Conservation (phyloP, 441 rosid species). For the Flueggea neowawraea region DNA sequence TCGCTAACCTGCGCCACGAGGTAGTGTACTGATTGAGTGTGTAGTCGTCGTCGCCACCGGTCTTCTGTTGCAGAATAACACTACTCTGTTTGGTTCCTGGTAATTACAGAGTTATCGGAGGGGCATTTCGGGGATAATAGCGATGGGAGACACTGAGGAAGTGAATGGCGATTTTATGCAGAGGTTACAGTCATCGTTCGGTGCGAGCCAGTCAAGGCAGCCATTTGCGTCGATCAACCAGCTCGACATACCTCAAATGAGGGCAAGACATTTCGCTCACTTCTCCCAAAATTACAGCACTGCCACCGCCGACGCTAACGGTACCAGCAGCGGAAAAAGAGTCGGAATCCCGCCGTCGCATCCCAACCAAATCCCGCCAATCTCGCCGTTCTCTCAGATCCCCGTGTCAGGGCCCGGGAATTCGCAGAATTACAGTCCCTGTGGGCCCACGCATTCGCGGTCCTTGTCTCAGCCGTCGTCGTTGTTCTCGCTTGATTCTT, state of each 20-base stretch:
- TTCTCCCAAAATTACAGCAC: slow-evolving; percentile 39
- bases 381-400: slow-evolving; percentile 88
- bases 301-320: slow-evolving; percentile 37
- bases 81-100: too few species aligned
- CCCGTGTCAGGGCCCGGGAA: slow-evolving; percentile 46
- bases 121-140: neutral
- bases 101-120: too few species aligned
- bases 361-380: slow-evolving; percentile 81
- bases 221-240: slow-evolving; percentile 39
- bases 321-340: slow-evolving; percentile 44
- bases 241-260: slow-evolving; percentile 55
- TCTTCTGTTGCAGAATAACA: too few species aligned
- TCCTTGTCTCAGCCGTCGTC: slow-evolving; percentile 87
- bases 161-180: slow-evolving; percentile 64
- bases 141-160: slow-evolving; percentile 75
- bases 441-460: slow-evolving; percentile 61
- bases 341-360: slow-evolving; percentile 82
- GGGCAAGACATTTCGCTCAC: slow-evolving; percentile 48
- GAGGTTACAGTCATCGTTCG: slow-evolving; percentile 67
- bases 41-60: too few species aligned
- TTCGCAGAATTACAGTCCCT: slow-evolving; percentile 37
- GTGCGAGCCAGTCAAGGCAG: slow-evolving; percentile 39
- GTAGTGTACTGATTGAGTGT: too few species aligned
- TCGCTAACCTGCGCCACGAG: too few species aligned
- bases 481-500: slow-evolving; percentile 67